Evolutionary conservation across 2,329 filamentous ascomycete species (phyloP), one percentile per base, ranked within the genome.

Genomic region (Talaromyces sp.): DNA sequence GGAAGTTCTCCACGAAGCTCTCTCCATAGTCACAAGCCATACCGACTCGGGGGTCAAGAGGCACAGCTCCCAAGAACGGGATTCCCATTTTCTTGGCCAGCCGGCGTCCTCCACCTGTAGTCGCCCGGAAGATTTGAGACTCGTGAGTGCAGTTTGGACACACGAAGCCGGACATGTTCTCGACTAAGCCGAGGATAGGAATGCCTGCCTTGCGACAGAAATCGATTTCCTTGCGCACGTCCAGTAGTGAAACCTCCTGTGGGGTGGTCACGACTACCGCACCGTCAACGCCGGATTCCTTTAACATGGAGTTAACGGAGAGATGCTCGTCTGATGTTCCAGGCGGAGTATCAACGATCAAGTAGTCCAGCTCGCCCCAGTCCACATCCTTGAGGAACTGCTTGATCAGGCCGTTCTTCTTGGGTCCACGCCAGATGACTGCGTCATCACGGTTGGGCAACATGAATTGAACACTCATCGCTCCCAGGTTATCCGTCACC

Each of bases 401-500:
- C 78, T 99, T 99, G 70, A 99, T 97, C 52, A 99, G 77, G 0
- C 94, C 94, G 67, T 97, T 99, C 82, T 99, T 99, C 83, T 99
- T 99, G 2, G 94, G 89, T 0, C 94, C 94, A 46, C 94, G 84
- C 94, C 94, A 99, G 62, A 99, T 99, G 36, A 99, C 87, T 3
- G 94, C 94, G 68, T 96, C 92, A 72, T 99, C 93, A 42, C 90
- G 83, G 66, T 90, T 91, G 0, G 94, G 94, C 41, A 99, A 80
- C 91, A 99, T 96, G 71, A 99, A 99, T 73, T 99, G 94, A 60
- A 99, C 91, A 66, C 89, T 94, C 93, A 99, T 97, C 46, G 96
- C 91, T 1, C 88, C 90, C 3, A 99, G 79, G 65, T 97, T 99
- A 65, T 97, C 94, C 64, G 87, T 84, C 14, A 96, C 92, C 90